A percentile compares a stretch with the other conserved stretches of the same genome.
Evolutionary conservation across 129 eudicot genomes (phyloP).

Genomic region (Apium graveolens): DNA sequence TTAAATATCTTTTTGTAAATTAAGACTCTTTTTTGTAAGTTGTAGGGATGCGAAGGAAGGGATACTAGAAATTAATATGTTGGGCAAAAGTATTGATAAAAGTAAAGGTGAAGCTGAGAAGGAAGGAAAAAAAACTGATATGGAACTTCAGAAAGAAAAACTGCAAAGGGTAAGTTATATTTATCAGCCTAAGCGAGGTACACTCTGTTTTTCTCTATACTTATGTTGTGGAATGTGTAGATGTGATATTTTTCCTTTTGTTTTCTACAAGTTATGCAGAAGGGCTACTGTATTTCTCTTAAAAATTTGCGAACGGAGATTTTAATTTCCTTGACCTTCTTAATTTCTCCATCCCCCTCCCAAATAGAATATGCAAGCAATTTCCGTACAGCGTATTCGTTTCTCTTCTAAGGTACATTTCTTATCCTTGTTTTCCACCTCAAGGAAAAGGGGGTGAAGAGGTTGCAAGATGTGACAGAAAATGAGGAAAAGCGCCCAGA

Average conservation of each 20-base stretch:
- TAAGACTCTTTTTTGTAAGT: background rate
- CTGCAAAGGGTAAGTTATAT: slow-evolving; percentile 51
- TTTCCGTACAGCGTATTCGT: no score
- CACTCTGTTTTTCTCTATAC: background rate
- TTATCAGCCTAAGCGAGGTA: background rate
- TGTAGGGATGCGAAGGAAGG: slow-evolving; percentile 72
- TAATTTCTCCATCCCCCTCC: no score
- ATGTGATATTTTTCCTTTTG: no score
- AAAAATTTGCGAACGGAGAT: no score
- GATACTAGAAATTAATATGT: slow-evolving; percentile 39
- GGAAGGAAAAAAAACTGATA: slow-evolving; percentile 61
- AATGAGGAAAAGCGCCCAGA: slow-evolving; percentile 75
- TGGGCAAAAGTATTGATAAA: slow-evolving; percentile 56
- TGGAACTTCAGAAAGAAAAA: slow-evolving; percentile 80
- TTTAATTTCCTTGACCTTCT: no score
- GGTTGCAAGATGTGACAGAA: slow-evolving; percentile 79
- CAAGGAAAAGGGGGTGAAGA: slow-evolving; percentile 71
- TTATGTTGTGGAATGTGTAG: background rate
- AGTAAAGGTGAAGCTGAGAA: slow-evolving; percentile 65
- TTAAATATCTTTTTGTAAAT: no score
- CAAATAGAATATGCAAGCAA: background rate
- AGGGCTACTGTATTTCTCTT: no score
- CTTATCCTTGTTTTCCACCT: slow-evolving; percentile 12
- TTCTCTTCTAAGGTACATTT: background rate
- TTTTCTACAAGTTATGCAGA: no score